A percentile compares a stretch with the other conserved stretches of the same genome.
These are phyloP conservation scores for Trichosporon sp. DNA, from an alignment of 1,284 basidiomycete genomes.

Conservation along the genomic window DNA sequence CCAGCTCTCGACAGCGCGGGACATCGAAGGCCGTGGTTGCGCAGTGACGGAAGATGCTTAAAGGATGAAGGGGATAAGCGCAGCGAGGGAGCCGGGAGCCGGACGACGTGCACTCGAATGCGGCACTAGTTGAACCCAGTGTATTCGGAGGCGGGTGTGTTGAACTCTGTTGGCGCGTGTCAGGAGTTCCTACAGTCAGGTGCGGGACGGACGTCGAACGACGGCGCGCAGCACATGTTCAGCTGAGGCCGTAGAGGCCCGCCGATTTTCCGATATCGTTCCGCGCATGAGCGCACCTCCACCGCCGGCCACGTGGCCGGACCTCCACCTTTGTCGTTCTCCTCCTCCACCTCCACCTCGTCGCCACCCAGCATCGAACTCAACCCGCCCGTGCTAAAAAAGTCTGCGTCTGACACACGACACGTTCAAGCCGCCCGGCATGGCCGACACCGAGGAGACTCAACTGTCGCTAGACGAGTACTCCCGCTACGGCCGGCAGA, in stretches of 20 bases:
- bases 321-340: background rate
- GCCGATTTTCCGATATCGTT: background rate
- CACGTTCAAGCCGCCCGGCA: background rate
- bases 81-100: background rate
- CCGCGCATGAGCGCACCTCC: background rate
- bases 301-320: background rate
- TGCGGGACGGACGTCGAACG: background rate
- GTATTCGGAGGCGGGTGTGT: background rate
- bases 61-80: background rate
- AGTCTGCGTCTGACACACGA: background rate
- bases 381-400: background rate
- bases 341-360: background rate
- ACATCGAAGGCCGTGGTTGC: background rate
- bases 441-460: background rate
- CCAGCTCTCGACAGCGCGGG: too few relatives aligned
- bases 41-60: constrained; percentile 1
- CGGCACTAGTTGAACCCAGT: background rate
- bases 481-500: constrained; percentile 88
- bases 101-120: background rate
- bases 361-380: background rate
- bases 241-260: background rate
- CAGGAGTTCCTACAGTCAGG: background rate
- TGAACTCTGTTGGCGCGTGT: background rate
- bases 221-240: background rate
- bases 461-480: constrained; percentile 61